These are phyloP conservation scores for Jaapia argillacea DNA, from an alignment of 768 basidiomycete genomes.

Conservation along the genomic window DNA sequence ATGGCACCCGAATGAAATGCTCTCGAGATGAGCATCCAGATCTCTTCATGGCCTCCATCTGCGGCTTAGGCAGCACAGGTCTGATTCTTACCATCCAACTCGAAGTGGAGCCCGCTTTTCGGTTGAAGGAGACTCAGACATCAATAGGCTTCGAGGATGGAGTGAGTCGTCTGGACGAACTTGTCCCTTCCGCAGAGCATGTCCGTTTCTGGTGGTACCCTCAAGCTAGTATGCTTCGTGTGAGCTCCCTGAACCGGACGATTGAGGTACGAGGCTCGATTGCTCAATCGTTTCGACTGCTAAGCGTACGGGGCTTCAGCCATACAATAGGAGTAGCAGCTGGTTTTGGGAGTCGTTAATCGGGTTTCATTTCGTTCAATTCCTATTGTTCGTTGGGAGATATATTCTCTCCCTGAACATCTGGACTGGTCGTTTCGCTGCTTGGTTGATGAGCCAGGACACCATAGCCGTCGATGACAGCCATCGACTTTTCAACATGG, in stretches of 20 bases:
- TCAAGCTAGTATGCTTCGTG: constrained; percentile 57
- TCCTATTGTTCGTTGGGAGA: constrained; percentile 71
- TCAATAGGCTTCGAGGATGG: constrained; percentile 55
- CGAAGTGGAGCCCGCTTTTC: constrained; percentile 74
- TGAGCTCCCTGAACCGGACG: constrained; percentile 69
- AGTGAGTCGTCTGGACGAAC: constrained; percentile 40
- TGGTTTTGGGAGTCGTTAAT: constrained; percentile 69
- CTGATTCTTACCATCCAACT: constrained; percentile 73
- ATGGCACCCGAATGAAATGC: constrained; percentile 60
- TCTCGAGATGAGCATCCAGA: constrained; percentile 54
- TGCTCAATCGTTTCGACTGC: constrained; percentile 5
- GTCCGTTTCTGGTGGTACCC: constrained; percentile 97
- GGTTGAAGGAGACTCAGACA: constrained; percentile 63
- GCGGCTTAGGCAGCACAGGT: constrained; percentile 87
- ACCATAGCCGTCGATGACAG: constrained; percentile 67
- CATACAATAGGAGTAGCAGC: constrained; percentile 35
- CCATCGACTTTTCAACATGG: constrained; percentile 83
- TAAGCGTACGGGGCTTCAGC: constrained; percentile 28
- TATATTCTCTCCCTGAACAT: constrained; percentile 53
- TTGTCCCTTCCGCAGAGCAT: constrained; percentile 67
- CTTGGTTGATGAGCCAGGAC: constrained; percentile 52
- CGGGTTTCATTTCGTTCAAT: constrained; percentile 74
- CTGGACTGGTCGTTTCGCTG: constrained; percentile 50
- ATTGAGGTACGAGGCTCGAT: constrained; percentile 44
- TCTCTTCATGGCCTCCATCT: constrained; percentile 83